These are phyloP conservation scores for Neurospora tetraspora DNA, from an alignment of 495 filamentous ascomycete genomes.

Conservation along the genomic window DNA sequence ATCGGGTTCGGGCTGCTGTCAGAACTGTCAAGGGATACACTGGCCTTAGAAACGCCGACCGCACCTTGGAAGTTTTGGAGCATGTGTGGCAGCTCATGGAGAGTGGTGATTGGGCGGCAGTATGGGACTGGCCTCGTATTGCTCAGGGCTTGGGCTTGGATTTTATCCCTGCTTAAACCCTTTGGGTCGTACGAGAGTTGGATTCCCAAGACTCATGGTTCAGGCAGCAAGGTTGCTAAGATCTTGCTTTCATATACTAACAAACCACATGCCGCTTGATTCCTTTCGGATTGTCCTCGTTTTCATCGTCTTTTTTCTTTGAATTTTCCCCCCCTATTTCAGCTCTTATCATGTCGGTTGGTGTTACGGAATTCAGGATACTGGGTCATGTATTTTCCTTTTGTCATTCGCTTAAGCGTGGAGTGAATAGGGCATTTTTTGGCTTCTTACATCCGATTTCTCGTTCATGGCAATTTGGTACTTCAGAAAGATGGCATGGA, in stretches of 20 bases:
- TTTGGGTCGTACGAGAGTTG: neutral
- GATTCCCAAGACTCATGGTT: no score
- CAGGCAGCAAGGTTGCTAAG: no score
- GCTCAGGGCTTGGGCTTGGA: constrained; percentile 68
- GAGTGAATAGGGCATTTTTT: neutral
- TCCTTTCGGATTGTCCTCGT: neutral
- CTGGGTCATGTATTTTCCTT: neutral
- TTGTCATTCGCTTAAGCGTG: neutral
- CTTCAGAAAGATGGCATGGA: neutral
- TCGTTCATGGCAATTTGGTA: neutral
- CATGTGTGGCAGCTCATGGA: constrained; percentile 80
- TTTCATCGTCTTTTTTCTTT: neutral
- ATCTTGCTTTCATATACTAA: neutral
- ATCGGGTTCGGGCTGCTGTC: constrained; percentile 59
- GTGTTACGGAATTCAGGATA: neutral
- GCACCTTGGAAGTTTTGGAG: constrained; percentile 64
- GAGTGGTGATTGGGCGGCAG: constrained; percentile 54
- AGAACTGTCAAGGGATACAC: constrained; percentile 65
- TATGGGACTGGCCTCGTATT: constrained; percentile 87
- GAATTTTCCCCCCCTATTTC: neutral
- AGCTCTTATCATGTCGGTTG: neutral
- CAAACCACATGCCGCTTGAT: neutral
- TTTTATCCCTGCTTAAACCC: constrained; percentile 48
- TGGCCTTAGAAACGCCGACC: constrained; percentile 70
- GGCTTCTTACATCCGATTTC: neutral